Base-by-base conservation (phyloP, 2,329 filamentous ascomycete species). In the Byssoonygena ceratinophila region DNA sequence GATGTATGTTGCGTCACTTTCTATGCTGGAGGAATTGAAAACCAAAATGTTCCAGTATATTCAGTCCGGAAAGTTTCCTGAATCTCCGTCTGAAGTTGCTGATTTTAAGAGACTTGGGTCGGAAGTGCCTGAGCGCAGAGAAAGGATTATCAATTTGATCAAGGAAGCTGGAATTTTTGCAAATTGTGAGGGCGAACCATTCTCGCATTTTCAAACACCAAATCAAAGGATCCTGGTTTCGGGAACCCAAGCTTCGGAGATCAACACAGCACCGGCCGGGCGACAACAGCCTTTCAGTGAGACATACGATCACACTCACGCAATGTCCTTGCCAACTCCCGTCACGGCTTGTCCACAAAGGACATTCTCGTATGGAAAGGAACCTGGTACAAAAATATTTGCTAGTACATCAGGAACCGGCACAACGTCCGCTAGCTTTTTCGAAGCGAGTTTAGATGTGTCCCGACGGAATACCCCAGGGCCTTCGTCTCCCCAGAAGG, bases 21-120 rank as follows among this genome's bases (percentile, higher is more conserved):
- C 60, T 46, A 64, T 64, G 43, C 66, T 67, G 46, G 59, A 67
- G 14, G 57, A 58, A 34, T 55, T 70, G 14, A 72, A 69, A 56
- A 57, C 63, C 43, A 59, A 59, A 7, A 60, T 72, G n/a, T 64
- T 71, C 48, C 55, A 60, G 40, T 60, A 60, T 11, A 63, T 71
- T 27, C 62, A 64, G 36, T 63, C 65, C 54, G 68, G 68, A 32
- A 56, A 60, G 12, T 59, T 64, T 36, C 59, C 62, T 14, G 59
- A 58, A 4, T 62, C 66, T 56, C 61, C 64, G 18, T 51, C 61
- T 32, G 66, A 70, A 46, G 54, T 71, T 20, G 55, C 61, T 40
- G 59, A 68, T 54, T 68, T 62, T 52, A 64, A 64, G 55, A 57
- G 60, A 23, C 60, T 66, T 16, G 58, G 63, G 25, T 55, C 63